Evolutionary conservation across 2,329 filamentous ascomycete genomes (phyloP).

Genomic region (Aspergillus uvarum): DNA sequence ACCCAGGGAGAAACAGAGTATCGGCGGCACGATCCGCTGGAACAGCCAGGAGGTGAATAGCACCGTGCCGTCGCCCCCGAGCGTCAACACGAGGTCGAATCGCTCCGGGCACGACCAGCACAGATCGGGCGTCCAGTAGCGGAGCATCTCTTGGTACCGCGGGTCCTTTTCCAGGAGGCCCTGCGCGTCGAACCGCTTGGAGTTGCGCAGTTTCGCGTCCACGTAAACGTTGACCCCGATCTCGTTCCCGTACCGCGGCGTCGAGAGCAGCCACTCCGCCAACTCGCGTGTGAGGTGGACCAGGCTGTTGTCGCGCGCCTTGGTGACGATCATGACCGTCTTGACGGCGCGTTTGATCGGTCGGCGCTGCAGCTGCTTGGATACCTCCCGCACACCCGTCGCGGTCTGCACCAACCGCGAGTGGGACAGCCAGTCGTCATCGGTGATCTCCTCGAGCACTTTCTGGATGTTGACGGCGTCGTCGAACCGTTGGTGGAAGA

Average conservation of each 20-base stretch:
- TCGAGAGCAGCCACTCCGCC: conserved; percentile 81
- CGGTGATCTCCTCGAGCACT: conserved; percentile 89
- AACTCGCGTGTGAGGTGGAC: conserved; percentile 87
- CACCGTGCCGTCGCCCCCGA: conserved; percentile 95
- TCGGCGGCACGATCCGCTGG: conserved; percentile 89
- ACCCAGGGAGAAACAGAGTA: conserved; percentile 86
- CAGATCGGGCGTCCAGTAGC: conserved; percentile 94
- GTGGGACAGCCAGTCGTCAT: conserved; percentile 86
- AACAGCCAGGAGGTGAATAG: conserved; percentile 96
- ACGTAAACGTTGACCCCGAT: conserved; percentile 96
- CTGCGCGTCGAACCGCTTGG: conserved; percentile 79
- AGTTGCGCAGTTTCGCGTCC: conserved; percentile 87
- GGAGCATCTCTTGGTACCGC: conserved; percentile 78
- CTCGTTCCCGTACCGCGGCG: conserved; percentile 83
- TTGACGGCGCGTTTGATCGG: conserved; percentile 89
- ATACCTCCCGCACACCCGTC: conserved; percentile 90
- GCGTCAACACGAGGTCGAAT: conserved; percentile 90
- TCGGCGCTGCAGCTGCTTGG: conserved; percentile 86
- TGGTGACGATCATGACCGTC: conserved; percentile 98
- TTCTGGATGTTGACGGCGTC: conserved; percentile 93
- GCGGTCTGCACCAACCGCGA: conserved; percentile 93
- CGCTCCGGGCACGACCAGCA: conserved; percentile 93
- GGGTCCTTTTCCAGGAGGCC: conserved; percentile 71
- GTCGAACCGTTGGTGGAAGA: conserved; percentile 96
- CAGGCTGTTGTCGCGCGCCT: conserved; percentile 90